These are phyloP conservation scores for Eustoma russellianum DNA, from an alignment of 257 asterid species.

Conservation along the genomic window DNA sequence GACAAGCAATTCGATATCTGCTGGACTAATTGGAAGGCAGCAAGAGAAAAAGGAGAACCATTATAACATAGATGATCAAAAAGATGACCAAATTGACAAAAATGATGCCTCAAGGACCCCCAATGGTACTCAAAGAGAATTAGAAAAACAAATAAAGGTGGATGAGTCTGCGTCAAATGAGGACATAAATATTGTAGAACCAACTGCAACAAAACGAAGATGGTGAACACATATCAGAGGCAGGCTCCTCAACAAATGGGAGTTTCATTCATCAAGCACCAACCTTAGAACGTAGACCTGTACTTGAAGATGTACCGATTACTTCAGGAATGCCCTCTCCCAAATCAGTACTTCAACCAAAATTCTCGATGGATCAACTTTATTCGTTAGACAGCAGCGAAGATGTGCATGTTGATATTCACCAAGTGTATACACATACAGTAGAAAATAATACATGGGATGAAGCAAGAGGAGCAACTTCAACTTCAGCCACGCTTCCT, in stretches of 20 bases:
- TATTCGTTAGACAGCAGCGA: constrained; percentile 30
- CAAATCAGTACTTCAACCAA: constrained; percentile 41
- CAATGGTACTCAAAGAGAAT: constrained; percentile 7
- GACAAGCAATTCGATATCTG: constrained; percentile 5
- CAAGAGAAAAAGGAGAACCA: constrained; percentile 6
- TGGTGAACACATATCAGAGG: constrained; percentile 7
- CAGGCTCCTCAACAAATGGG: constrained; percentile 1
- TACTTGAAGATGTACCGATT: constrained; percentile 20
- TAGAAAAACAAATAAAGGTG: constrained; percentile 4
- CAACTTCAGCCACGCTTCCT: constrained; percentile 7
- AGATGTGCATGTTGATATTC: constrained; percentile 22
- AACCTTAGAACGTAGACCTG: constrained; percentile 8
- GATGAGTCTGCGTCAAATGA: constrained; percentile 5
- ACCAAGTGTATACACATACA: constrained; percentile 5
- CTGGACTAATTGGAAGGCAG: constrained; percentile 8
- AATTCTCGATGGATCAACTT: constrained; percentile 28
- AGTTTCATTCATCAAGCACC: constrained; percentile 8
- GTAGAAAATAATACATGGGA: constrained; percentile 8
- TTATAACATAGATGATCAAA: constrained; percentile 3
- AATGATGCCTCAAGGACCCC: constrained; percentile 3
- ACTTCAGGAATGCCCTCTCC: constrained; percentile 33
- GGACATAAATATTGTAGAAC: constrained; percentile 11
- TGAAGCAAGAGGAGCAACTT: constrained; percentile 11
- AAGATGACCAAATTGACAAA: constrained; percentile 3
- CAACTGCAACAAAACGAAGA: constrained; percentile 10